Percentiles rank a stretch among this genome's conserved stretches.
phyloP scores from a whole-genome alignment of 2,329 filamentous ascomycete species.

The Sporothrix mexicana region DNA sequence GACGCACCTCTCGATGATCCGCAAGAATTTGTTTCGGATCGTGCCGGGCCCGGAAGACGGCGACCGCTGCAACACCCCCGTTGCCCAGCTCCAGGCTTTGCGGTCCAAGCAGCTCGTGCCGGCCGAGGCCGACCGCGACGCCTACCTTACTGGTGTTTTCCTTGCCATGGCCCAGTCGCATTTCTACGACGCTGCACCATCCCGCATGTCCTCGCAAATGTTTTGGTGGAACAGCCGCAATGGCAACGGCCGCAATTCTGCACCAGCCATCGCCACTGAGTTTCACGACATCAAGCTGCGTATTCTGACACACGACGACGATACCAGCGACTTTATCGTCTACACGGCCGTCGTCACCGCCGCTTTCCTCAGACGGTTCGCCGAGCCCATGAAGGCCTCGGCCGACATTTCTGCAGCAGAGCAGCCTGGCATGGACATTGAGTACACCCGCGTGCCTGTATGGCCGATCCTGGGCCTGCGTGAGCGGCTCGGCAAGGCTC shows the following conservation, averaged over 20 bases:
- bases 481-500: constrained; percentile 59
- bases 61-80: constrained; percentile 52
- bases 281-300: constrained; percentile 58
- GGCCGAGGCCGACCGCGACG: constrained; percentile 56
- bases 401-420: constrained; percentile 36
- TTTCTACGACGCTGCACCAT: constrained; percentile 50
- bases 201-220: constrained; percentile 40
- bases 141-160: constrained; percentile 58
- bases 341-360: constrained; percentile 58
- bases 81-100: constrained; percentile 54
- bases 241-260: not conserved
- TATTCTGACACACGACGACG: constrained; percentile 58
- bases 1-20: constrained; percentile 52
- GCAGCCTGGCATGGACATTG: constrained; percentile 51
- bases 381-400: constrained; percentile 50
- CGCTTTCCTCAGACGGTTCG: constrained; percentile 57
- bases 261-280: constrained; percentile 31
- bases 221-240: constrained; percentile 36
- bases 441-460: constrained; percentile 56
- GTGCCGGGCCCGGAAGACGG: constrained; percentile 48
- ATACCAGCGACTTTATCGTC: constrained; percentile 57
- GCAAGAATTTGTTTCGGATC: constrained; percentile 56
- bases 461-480: constrained; percentile 63
- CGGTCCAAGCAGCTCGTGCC: constrained; percentile 57
- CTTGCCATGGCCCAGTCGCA: constrained; percentile 63